Base-by-base conservation (phyloP, 768 basidiomycete genomes). In the Tricholoma terreum region DNA sequence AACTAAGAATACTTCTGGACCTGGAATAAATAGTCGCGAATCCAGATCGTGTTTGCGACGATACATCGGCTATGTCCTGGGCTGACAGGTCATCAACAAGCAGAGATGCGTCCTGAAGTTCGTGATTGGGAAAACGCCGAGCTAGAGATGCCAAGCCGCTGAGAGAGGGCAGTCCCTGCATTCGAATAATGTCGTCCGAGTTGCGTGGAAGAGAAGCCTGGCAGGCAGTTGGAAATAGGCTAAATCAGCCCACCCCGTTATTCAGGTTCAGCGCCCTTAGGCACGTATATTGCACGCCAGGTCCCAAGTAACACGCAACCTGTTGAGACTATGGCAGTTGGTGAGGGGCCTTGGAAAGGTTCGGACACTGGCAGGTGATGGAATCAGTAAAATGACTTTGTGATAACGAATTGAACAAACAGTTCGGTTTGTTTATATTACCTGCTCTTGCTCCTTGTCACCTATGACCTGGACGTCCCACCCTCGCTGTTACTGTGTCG, bases 371-470 rank as follows among this genome's bases (percentile, higher is more conserved):
- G n/a, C n/a, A n/a, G 59, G 36, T 61, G 59, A 57, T 57, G 52
- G 57, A 52, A 43, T 52, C 27, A 34, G 48, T 38, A 34, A 21
- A 45, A 45, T 3, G 42, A 5, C 7, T 42, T 24, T 46, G 22
- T 46, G 52, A 34, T 54, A 48, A 40, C 27, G 66, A 58, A 58
- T 62, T 64, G 46, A 38, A 56, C 54, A 61, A 56, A 59, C 57
- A 61, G 52, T 27, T 57, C 54, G 27, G 55, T 61, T 63, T 64
- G 58, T 58, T 61, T 59, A 59, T 58, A 62, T 54, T 46, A 35
- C 8, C 34, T 49, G 33, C 46, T 43, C 56, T 61, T 59, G 42
- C 55, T 56, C 42, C 54, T 42, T 46, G 50, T 51, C 60, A 19
- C 49, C 54, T 46, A 64, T 64, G 63, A 59, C 55, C 58, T 52